Percentiles rank a stretch among this genome's conserved stretches.
Conservation (phyloP, 306 rosid genomes). For the Alnus rubra region DNA sequence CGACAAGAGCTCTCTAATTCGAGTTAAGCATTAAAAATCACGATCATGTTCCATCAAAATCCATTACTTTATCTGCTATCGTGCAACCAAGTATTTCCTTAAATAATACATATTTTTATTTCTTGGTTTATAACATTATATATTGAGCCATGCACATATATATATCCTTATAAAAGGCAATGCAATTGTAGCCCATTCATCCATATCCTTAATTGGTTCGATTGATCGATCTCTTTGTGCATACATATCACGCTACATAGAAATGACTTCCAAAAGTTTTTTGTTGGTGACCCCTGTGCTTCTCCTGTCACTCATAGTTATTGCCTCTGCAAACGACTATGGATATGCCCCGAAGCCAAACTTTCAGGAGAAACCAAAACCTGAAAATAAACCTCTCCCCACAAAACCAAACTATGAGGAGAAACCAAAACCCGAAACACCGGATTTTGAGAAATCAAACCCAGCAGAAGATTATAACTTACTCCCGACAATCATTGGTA, state of each 20-base stretch:
- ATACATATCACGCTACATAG: too few species aligned
- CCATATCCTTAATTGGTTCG: background rate
- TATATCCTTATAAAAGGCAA: background rate
- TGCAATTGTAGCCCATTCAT: background rate
- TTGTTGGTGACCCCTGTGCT: too few species aligned
- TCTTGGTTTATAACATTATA: background rate
- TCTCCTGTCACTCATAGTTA: constrained; percentile 11
- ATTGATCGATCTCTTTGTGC: too few species aligned
- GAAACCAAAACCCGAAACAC: background rate
- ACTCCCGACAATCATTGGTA: constrained; percentile 3
- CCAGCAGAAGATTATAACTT: background rate
- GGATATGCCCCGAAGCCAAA: background rate
- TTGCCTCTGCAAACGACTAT: background rate
- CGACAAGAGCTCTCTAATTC: background rate
- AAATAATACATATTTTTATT: background rate
- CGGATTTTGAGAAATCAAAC: background rate
- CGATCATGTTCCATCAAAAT: background rate
- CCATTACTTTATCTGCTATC: background rate
- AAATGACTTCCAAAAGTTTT: too few species aligned
- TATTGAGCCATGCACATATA: background rate
- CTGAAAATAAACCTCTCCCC: background rate
- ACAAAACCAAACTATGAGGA: background rate
- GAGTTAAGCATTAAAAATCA: background rate
- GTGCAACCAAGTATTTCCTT: constrained; percentile 28
- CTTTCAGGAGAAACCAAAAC: background rate